Conservation (phyloP, 2,329 filamentous ascomycete genomes). For the Meredithiella fracta region DNA sequence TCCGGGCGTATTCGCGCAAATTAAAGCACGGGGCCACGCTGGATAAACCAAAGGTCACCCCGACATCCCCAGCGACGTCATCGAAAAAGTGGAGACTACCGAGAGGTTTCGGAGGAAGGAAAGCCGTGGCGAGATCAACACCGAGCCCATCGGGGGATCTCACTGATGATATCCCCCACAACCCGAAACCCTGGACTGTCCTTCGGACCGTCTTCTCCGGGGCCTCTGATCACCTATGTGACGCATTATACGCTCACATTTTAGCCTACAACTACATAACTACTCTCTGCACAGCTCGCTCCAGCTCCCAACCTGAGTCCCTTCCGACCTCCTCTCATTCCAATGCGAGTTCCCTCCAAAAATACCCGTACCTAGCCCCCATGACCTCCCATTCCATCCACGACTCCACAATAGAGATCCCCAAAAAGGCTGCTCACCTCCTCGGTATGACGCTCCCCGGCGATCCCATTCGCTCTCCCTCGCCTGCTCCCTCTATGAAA, state of each 20-base stretch:
- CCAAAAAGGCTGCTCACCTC: slow-evolving; percentile 35
- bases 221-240: slow-evolving; percentile 38
- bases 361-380: slow-evolving; percentile 15
- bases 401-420: slow-evolving; percentile 22
- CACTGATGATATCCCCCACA: neutral
- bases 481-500: slow-evolving; percentile 15
- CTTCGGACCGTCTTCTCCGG: slow-evolving; percentile 36
- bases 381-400: neutral
- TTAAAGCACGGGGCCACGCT: slow-evolving; percentile 24
- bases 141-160: too few species aligned
- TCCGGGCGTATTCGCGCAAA: slow-evolving; percentile 38
- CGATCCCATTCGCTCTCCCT: slow-evolving; percentile 15
- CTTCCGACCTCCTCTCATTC: slow-evolving; percentile 15
- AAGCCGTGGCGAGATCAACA: too few species aligned
- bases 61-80: neutral
- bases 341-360: slow-evolving; percentile 1
- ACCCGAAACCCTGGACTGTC: slow-evolving; percentile 24
- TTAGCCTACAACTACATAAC: slow-evolving; percentile 42
- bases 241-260: slow-evolving; percentile 42
- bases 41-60: neutral
- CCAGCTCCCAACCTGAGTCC: slow-evolving; percentile 5
- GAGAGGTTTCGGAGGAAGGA: too few species aligned
- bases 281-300: slow-evolving; percentile 18
- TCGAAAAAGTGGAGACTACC: slow-evolving; percentile 10
- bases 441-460: slow-evolving; percentile 27